Evolutionary conservation across 1,284 basidiomycete species (phyloP), one percentile per base, ranked within the genome.

Genomic region (Xerocomus alliaceus): DNA sequence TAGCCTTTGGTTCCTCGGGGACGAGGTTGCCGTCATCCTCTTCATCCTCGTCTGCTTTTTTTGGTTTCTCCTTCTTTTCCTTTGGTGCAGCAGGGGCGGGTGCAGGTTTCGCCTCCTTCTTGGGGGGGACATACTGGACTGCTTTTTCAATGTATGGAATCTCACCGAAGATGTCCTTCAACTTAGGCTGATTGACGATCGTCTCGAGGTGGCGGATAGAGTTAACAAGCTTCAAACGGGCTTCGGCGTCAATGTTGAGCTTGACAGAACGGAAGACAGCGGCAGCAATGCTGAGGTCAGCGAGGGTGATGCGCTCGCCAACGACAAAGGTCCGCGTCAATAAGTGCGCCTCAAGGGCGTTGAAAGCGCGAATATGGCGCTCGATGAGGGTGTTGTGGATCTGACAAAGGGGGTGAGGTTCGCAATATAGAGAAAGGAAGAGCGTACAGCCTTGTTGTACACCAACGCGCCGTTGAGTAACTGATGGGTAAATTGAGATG

Each of bases 261-360:
- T 64, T 54, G 65, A 84, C 80, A 9, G 82, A 80, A 66, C 80
- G 81, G 67, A 81, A 81, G 66, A 94, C 75, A 71, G 83, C 68
- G 45, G 83, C 77, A 46, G 90, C 93, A 67, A 94, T 68, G 69
- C 81, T 79, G 78, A 98, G 79, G 75, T 99, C 97, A 67, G 95
- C 97, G 56, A 97, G 84, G 63, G 95, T 94, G 83, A 98, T 90
- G 71, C 96, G 93, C 78, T 98, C 94, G 71, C 90, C 91, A 59
- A 95, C 95, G 71, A 98, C 86, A 87, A 90, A 98, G 57, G 97
- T 99, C 74, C 87, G 88, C 64, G 86, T 83, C 61, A 84, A 77
- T 72, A 98, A 88, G 80, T 92, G 84, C 54, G 81, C 78, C 74
- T 98, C 87, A 65, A 98, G 83, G 67, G 85, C 87, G 57, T 79